Base-by-base conservation (phyloP, 2,329 filamentous ascomycete species). In the Colletotrichum kahawae region DNA sequence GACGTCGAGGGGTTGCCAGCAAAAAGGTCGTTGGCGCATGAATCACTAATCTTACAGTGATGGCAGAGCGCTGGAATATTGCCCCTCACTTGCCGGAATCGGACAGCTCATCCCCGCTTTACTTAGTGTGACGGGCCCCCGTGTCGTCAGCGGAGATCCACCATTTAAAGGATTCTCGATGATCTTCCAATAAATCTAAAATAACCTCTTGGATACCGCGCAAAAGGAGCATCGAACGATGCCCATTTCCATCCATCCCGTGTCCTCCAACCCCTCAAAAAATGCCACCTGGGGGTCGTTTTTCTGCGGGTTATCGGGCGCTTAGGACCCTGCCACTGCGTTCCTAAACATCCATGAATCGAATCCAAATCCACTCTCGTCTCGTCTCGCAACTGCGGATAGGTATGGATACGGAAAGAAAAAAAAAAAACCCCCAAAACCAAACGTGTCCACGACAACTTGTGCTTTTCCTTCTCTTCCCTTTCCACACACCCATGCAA, bases 131-230 rank as follows among this genome's bases (percentile, higher is more conserved):
- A n/a, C 38, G 51, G 34, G 65, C 13, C 57, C 36, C 56, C 72
- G 62, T 75, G 63, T 72, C 69, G 63, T 75, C 72, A 75, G 69
- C 72, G 33, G 21, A 14, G 69, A 36, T 67, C 72, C 72, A 75
- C 72, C 62, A 21, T 62, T 51, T 63, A 60, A 67, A 56, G 29
- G 72, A 48, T 75, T 65, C 48, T 67, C 72, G 69, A 51, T 75
- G 72, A 75, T 75, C 56, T 71, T 59, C 68, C 69, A 75, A 75
- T 75, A 71, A 72, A 67, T 72, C 63, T 51, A 75, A 64, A 67
- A 72, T 75, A 72, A 67, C 69, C 62, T 67, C 68, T 71, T 72
- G 69, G 72, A 72, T 38, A 63, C 27, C 56, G 43, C 34, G 38
- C 43, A 43, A 63, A 71, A 59, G 33, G 43, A 75, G 38, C 29